A percentile compares a stretch with the other conserved stretches of the same genome.
Conservation (phyloP, 1,284 basidiomycete species). For the Papiliotrema flavescens region DNA sequence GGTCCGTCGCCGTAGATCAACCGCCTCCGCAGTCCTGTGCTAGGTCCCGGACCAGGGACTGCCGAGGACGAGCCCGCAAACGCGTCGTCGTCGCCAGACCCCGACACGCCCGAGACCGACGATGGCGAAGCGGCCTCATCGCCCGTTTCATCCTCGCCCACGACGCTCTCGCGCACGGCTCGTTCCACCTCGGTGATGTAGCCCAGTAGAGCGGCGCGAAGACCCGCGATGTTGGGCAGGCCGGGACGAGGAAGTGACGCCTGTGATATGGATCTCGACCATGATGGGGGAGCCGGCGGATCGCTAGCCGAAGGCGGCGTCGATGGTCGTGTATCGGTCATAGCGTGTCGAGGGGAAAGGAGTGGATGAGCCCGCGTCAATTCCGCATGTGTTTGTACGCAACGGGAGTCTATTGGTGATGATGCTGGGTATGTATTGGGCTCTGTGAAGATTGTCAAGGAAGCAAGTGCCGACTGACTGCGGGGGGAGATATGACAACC, state of each 20-base stretch:
- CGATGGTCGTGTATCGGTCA: too few relatives aligned
- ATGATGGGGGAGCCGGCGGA: not conserved
- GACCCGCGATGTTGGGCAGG: slow-evolving; percentile 26
- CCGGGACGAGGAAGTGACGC: slow-evolving; percentile 11
- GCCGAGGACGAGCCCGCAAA: not conserved
- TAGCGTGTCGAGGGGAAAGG: too few relatives aligned
- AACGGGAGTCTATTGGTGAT: too few relatives aligned
- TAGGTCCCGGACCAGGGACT: not conserved
- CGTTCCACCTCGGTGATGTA: slow-evolving; percentile 46
- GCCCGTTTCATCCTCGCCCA: not conserved
- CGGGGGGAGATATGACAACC: too few relatives aligned
- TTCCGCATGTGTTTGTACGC: too few relatives aligned
- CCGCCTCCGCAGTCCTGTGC: not conserved
- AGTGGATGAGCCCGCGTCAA: too few relatives aligned
- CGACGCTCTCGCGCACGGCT: slow-evolving; percentile 28
- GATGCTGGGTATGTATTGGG: too few relatives aligned
- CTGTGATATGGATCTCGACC: not conserved
- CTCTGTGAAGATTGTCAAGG: too few relatives aligned
- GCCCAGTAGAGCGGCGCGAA: slow-evolving; percentile 42
- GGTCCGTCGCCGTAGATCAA: not conserved
- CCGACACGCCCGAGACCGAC: not conserved
- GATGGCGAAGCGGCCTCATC: not conserved
- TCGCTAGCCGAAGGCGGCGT: too few relatives aligned
- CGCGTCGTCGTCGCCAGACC: not conserved
- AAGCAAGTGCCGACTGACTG: too few relatives aligned